These are phyloP conservation scores for Platanthera zijinensis DNA, from an alignment of 106 monocot species.

Conservation along the genomic window DNA sequence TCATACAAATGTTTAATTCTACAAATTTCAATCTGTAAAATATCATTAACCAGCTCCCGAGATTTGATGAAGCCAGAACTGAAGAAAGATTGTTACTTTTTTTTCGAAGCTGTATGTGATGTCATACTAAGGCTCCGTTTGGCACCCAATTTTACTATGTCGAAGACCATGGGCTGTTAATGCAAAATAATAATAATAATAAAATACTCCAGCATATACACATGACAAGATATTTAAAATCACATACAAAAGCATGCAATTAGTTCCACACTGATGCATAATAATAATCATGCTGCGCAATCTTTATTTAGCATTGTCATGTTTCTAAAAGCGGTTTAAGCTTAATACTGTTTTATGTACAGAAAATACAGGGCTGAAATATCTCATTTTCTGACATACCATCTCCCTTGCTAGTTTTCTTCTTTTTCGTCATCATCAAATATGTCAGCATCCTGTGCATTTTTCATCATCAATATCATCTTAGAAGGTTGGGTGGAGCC, in stretches of 20 bases:
- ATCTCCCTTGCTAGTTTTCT: neutral
- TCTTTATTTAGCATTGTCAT: neutral
- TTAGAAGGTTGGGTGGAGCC: constrained; percentile 3
- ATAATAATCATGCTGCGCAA: neutral
- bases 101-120: no score
- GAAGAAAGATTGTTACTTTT: no score
- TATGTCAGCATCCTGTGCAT: no score
- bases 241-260: neutral
- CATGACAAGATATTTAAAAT: no score
- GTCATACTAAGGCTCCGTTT: no score
- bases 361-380: neutral
- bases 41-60: no score
- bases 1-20: no score
- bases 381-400: neutral
- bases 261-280: neutral
- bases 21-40: no score
- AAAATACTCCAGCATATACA: neutral
- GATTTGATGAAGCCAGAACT: no score
- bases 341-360: neutral
- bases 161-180: neutral
- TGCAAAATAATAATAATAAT: neutral
- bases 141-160: neutral
- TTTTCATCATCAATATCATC: neutral
- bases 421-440: neutral
- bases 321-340: neutral